Base-by-base conservation (phyloP, 1,284 basidiomycete genomes). In the Leucoagaricus sp. region DNA sequence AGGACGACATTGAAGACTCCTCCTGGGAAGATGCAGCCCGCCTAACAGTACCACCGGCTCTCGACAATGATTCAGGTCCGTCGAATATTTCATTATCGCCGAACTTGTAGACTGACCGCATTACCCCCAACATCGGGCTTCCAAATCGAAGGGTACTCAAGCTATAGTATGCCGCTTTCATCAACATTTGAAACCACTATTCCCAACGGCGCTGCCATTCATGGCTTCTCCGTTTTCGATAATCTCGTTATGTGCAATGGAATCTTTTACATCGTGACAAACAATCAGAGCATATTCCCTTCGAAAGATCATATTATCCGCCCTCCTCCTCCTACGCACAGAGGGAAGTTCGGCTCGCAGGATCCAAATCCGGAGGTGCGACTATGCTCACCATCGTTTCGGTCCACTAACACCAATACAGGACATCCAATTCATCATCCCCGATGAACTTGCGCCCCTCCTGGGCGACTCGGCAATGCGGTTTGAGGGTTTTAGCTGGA, bases 351-450 rank as follows among this genome's bases (percentile, higher is more conserved):
- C 63, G 60, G 15, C 4, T 58, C 60, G 34, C 58, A 66, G 28
- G 60, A 63, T 1, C 65, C 67, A 5, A 67, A 65, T 19, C 64
- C 66, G 28, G 52, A 64, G 53, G 70, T 69, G 56, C 21, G 21
- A 23, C 13, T 6, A 33, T 26, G 36, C 21, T 31, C 13, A 17
- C 2, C 49, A 1, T 23, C n/a, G n/a, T n/a, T n/a, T n/a, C n/a
- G n/a, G n/a, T n/a, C n/a, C n/a, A n/a, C n/a, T n/a, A n/a, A n/a
- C n/a, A 25, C 28, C 17, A 19, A 38, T 15, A 25, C 29, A 76
- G 73, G 69, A 74, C 50, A 57, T 76, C 58, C 68, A 65, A 58
- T 67, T 71, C 31, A 65, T 76, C 23, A 55, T 61, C 13, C 68
- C 69, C 6, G 64, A 59, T 4, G 61, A 68, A 26, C 69, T 68